These are phyloP conservation scores for Sophora flavescens DNA, from an alignment of 306 rosid genomes.

Conservation along the genomic window DNA sequence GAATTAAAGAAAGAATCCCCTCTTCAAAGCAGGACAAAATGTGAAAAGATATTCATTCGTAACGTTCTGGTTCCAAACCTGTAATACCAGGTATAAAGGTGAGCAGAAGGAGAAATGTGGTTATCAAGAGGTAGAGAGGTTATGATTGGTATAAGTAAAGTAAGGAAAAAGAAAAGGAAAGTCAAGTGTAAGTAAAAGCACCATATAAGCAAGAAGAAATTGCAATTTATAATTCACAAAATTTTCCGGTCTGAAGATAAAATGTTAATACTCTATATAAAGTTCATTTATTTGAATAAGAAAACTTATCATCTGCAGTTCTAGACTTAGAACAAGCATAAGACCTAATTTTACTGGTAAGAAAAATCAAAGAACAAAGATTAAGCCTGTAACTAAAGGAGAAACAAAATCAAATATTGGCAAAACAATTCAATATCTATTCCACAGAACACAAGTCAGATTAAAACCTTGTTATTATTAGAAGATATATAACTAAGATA, in stretches of 20 bases:
- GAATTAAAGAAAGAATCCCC: constrained; percentile 25
- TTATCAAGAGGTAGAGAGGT: not conserved
- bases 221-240: not conserved
- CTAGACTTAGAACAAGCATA: not conserved
- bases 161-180: not conserved
- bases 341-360: not conserved
- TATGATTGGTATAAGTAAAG: not conserved
- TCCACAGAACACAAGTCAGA: not conserved
- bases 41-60: not conserved
- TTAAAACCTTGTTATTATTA: constrained; percentile 10
- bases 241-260: not conserved
- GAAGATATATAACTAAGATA: constrained; percentile 13
- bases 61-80: constrained; percentile 3
- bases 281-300: constrained; percentile 18
- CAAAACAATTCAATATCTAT: not conserved
- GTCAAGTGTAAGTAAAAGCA: constrained; percentile 10
- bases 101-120: constrained; percentile 8
- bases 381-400: not conserved
- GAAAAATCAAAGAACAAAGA: constrained; percentile 7
- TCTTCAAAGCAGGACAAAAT: constrained; percentile 24
- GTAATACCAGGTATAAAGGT: not conserved
- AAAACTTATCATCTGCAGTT: not conserved
- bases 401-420: not conserved
- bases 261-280: not conserved
- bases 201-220: constrained; percentile 5